These are phyloP conservation scores for Jimgerdemannia flammicorona DNA, from an alignment of 192 early-diverging fungal species.

Conservation along the genomic window DNA sequence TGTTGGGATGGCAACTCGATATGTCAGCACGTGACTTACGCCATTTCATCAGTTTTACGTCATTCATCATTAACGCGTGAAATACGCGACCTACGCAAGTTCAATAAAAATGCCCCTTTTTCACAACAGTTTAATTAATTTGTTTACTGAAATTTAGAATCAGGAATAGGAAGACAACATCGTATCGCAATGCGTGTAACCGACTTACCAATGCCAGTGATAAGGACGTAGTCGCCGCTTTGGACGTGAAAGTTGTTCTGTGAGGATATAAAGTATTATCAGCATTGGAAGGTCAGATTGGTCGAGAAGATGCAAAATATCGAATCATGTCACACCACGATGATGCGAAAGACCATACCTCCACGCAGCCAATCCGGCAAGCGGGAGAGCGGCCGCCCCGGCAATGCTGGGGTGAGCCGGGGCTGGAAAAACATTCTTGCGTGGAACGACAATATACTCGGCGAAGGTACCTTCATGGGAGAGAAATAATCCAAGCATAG, in stretches of 20 bases:
- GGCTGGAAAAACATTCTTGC: constrained; percentile 38
- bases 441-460: constrained; percentile 44
- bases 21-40: no score
- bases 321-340: not conserved
- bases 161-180: no score
- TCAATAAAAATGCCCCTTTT: no score
- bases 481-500: constrained; percentile 10
- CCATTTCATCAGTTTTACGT: no score
- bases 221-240: constrained; percentile 51
- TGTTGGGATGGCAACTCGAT: no score
- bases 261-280: constrained; percentile 29
- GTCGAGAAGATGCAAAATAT: no score
- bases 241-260: constrained; percentile 56
- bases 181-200: not conserved
- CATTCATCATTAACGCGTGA: no score
- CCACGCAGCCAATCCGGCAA: constrained; percentile 61
- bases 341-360: constrained; percentile 13
- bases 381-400: constrained; percentile 65
- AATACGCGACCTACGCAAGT: no score
- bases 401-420: constrained; percentile 55
- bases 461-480: constrained; percentile 48
- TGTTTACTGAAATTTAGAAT: not conserved
- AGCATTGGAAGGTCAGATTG: not conserved
- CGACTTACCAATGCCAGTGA: constrained; percentile 64
- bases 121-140: no score